Conservation (phyloP, 75 land plant species). For the Pinus albicaulis region DNA sequence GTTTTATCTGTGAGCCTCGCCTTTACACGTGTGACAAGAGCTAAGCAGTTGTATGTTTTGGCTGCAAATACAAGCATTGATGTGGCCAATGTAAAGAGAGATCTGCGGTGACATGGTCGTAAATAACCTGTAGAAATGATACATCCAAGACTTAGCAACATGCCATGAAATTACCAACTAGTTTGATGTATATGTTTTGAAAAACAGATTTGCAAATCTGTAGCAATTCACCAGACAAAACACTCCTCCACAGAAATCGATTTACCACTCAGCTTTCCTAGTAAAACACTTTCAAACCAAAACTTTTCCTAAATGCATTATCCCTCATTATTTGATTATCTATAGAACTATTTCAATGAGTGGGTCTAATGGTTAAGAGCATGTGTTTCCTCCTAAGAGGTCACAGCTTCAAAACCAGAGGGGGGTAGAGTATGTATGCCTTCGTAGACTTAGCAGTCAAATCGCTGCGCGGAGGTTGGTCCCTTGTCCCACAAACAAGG, state of each 20-base stretch:
- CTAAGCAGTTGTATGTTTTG: conserved; percentile 63
- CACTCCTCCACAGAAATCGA: neutral
- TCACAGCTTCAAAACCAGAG: no score
- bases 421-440: no score
- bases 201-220: conserved; percentile 1
- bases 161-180: no score
- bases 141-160: neutral
- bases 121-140: conserved; percentile 41
- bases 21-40: conserved; percentile 54
- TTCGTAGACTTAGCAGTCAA: no score
- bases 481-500: no score
- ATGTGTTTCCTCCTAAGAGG: no score
- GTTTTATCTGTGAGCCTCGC: conserved; percentile 35
- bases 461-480: no score
- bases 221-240: neutral
- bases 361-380: no score
- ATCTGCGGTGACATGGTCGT: conserved; percentile 72
- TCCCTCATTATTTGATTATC: neutral
- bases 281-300: neutral
- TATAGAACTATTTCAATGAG: neutral
- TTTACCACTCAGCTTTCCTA: neutral
- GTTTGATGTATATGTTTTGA: neutral
- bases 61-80: conserved; percentile 86
- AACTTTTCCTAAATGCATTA: conserved; percentile 10
- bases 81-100: conserved; percentile 77